These are phyloP conservation scores for Glomus cerebriforme DNA, from an alignment of 192 early-diverging fungal genomes.

Conservation along the genomic window DNA sequence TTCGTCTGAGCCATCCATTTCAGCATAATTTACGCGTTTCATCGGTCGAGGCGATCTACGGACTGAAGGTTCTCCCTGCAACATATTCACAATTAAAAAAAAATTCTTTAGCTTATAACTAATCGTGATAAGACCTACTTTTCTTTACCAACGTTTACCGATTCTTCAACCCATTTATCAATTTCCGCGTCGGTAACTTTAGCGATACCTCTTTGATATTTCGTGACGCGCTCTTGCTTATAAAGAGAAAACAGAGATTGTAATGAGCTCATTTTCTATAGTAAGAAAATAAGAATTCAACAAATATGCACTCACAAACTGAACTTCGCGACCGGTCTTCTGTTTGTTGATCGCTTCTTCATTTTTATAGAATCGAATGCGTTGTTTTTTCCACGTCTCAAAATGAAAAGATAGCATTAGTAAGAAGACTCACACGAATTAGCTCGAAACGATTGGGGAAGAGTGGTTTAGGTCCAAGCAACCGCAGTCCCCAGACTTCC, in stretches of 20 bases:
- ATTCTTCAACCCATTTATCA: constrained; percentile 28
- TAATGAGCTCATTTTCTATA: constrained; percentile 21
- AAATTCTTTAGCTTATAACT: no score
- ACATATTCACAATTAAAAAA: no score
- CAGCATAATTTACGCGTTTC: no score
- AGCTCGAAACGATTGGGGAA: constrained; percentile 16
- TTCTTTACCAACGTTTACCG: constrained; percentile 20
- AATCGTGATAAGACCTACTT: constrained; percentile 1
- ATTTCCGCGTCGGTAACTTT: constrained; percentile 29
- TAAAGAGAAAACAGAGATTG: constrained; percentile 27
- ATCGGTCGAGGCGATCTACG: no score
- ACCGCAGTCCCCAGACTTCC: constrained; percentile 34
- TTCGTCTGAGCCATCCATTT: no score
- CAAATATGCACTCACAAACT: constrained; percentile 27
- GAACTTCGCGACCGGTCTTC: constrained; percentile 15
- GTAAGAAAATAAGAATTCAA: constrained; percentile 25
- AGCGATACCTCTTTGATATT: constrained; percentile 28
- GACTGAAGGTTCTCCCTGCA: no score
- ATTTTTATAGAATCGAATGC: constrained; percentile 15
- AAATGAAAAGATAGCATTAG: constrained; percentile 30
- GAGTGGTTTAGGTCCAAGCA: constrained; percentile 32
- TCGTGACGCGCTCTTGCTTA: constrained; percentile 29
- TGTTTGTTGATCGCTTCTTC: constrained; percentile 16
- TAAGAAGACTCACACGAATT: constrained; percentile 14
- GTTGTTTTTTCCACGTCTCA: constrained; percentile 22